Base-by-base conservation (phyloP, 140 eudicot genomes). In the Senecio squalidus region DNA sequence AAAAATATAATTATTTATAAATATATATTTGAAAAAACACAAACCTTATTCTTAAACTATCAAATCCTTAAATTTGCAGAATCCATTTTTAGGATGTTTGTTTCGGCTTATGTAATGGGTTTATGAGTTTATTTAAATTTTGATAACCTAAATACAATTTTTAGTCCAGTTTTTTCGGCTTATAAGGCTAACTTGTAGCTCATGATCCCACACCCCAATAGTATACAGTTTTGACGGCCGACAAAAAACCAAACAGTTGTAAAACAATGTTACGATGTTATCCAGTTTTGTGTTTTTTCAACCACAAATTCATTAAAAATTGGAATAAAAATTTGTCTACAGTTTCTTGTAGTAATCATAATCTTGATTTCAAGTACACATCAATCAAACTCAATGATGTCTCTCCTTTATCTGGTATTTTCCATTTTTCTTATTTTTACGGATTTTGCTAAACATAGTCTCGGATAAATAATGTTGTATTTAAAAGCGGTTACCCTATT, bases 391-490 rank as follows among this genome's bases (percentile, higher is more conserved):
- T 10, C 58, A 58, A 2, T 11, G 22, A 22, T 3, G 56, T 49
- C 45, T 69, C 62, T 30, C 69, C 76, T 62, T 14, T 70, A 30
- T 62, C 64, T 18, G 76, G 75, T 69, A 60, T 14, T 29, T 8
- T 9, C 43, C 2, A 5, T 3, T 9, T 23, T 2, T 14, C 2
- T 21, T 4, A 8, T 23, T 10, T 55, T 55, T 7, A 13, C 8
- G 18, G 4, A 45, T 15, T 20, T 22, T 2, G 13, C 25, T n/a
- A n/a, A n/a, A 48, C 10, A 18, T 45, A 18, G 5, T 18, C 6
- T 6, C 3, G 8, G 28, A 9, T 52, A 6, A 22, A 46, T 20
- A 5, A 36, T 8, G 3, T n/a, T 36, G 41, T 36, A 36, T 10
- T 3, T 45, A 24, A 4, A 2, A 39, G 2, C 15, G 10, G 38